These are phyloP conservation scores for Lactuca saligna DNA, from an alignment of 129 eudicot species.

Conservation along the genomic window DNA sequence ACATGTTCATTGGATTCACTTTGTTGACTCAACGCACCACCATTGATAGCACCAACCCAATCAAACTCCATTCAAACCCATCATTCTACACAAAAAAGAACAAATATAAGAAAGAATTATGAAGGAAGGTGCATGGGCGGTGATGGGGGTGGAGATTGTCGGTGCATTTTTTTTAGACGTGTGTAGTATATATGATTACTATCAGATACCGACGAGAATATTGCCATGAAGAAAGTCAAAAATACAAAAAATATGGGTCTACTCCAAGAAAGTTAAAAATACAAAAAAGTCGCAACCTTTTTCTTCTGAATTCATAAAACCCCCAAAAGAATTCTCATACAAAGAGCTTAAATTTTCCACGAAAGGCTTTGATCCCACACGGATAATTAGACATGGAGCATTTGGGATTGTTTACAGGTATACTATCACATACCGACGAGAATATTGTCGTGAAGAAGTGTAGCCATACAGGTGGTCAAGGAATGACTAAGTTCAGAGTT, in stretches of 20 bases:
- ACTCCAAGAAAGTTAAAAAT: conserved; percentile 52
- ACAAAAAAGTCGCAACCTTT: conserved; percentile 37
- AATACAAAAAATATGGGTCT: conserved; percentile 60
- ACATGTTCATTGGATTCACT: too few relatives aligned
- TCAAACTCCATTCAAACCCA: too few relatives aligned
- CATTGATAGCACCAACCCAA: too few relatives aligned
- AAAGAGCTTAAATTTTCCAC: conserved; percentile 74
- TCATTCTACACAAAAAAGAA: too few relatives aligned
- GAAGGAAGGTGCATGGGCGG: too few relatives aligned
- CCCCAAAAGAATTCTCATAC: conserved; percentile 87
- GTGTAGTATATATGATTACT: conserved; percentile 47
- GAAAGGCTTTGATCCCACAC: conserved; percentile 51
- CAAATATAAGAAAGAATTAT: too few relatives aligned
- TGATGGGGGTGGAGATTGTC: conserved; percentile 83
- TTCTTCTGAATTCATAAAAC: conserved; percentile 60
- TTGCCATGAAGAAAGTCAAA: too few relatives aligned
- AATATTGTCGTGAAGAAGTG: conserved; percentile 83
- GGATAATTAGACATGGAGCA: conserved; percentile 86
- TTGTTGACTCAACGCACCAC: too few relatives aligned
- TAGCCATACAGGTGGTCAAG: conserved; percentile 77
- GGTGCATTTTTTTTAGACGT: conserved; percentile 67
- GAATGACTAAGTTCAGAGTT: conserved; percentile 86
- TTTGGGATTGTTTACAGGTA: conserved; percentile 85
- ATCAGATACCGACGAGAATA: too few relatives aligned
- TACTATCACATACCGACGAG: conserved; percentile 63